phyloP scores from a whole-genome alignment of 2,329 filamentous ascomycete species.

The Atkinsonella texensis region DNA sequence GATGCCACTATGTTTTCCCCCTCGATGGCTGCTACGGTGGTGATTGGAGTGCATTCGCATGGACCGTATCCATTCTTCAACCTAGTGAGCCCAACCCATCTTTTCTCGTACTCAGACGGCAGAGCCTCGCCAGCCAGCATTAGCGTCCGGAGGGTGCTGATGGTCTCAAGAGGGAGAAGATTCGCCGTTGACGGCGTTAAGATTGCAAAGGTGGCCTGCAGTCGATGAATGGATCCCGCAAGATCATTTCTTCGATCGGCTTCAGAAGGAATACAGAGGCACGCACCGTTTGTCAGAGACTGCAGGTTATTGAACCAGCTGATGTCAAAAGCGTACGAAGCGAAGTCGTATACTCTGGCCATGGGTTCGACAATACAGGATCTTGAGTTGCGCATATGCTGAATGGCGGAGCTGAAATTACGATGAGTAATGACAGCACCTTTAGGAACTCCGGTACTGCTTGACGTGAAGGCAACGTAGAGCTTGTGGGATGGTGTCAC shows the following conservation, averaged over 20 bases:
- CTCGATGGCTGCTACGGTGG: not conserved
- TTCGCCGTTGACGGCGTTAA: conserved; percentile 25
- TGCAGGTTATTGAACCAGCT: conserved; percentile 4
- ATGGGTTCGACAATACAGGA: too few relatives aligned
- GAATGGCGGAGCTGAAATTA: conserved; percentile 9
- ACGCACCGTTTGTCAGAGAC: conserved; percentile 5
- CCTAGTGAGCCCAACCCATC: not conserved
- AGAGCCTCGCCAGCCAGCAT: not conserved
- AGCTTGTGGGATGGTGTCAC: conserved; percentile 3
- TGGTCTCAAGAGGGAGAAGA: not conserved
- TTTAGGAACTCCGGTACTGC: conserved; percentile 14
- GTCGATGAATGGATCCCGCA: conserved; percentile 25
- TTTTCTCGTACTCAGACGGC: not conserved
- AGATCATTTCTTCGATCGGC: conserved; percentile 36
- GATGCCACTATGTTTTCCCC: not conserved
- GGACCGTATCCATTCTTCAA: conserved; percentile 1
- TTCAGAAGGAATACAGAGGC: conserved; percentile 9
- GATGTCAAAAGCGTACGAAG: conserved; percentile 8
- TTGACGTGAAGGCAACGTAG: conserved; percentile 12
- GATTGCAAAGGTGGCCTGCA: conserved; percentile 29
- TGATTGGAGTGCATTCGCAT: conserved; percentile 1
- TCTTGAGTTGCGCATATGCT: too few relatives aligned
- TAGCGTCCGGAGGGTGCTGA: not conserved
- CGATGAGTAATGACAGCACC: conserved; percentile 13
- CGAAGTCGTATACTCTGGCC: conserved; percentile 4